These are phyloP conservation scores for Phytopythium ostracodes DNA, from an alignment of 352 stramenopile genomes.

Conservation along the genomic window DNA sequence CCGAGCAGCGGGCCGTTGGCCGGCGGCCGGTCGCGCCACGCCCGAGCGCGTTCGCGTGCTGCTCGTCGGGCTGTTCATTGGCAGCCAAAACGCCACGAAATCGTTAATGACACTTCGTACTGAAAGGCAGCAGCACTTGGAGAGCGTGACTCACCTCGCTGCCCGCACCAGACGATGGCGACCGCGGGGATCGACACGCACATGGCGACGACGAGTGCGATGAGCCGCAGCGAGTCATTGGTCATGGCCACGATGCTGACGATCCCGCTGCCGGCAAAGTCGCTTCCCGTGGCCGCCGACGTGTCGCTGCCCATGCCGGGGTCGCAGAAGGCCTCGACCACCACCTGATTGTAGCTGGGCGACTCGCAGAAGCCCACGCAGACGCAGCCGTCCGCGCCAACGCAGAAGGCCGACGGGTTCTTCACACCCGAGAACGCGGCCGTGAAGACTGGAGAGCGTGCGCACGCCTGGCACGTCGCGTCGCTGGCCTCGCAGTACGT, in stretches of 20 bases:
- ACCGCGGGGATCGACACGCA: conserved; percentile 5
- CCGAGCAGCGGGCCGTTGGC: conserved; percentile 16
- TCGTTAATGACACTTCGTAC: background rate
- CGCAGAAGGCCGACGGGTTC: conserved; percentile 23
- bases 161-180: conserved; percentile 5
- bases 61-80: background rate
- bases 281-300: background rate
- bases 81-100: background rate
- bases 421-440: background rate
- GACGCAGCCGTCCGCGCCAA: conserved; percentile 27
- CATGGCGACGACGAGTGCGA: conserved; percentile 8
- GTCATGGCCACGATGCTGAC: background rate
- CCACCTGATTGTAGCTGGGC: conserved; percentile 13
- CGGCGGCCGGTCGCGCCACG: conserved; percentile 4
- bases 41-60: background rate
- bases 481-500: conserved; percentile 40
- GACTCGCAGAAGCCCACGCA: conserved; percentile 38
- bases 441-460: conserved; percentile 3
- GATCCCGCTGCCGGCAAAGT: background rate
- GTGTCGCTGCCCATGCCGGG: background rate
- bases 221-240: background rate
- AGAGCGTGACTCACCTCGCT: conserved; percentile 7
- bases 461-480: conserved; percentile 19
- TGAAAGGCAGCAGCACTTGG: too few species aligned
- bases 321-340: conserved; percentile 15